Evolutionary conservation across 805 yeast species (phyloP).

Genomic region (Candida arabinofermentans): DNA sequence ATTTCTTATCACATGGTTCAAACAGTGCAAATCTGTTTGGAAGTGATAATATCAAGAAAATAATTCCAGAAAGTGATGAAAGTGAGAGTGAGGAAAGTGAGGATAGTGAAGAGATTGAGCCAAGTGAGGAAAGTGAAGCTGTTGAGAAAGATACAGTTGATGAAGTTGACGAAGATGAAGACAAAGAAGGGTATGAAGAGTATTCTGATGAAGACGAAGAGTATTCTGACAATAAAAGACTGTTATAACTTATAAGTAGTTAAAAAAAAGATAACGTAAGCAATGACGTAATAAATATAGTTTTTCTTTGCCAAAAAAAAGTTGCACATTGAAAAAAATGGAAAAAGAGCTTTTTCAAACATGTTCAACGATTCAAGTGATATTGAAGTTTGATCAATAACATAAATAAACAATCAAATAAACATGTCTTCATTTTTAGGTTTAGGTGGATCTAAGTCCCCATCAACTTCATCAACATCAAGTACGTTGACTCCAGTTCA

Average conservation of each 20-base stretch:
- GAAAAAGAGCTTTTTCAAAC: no score
- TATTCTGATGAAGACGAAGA: conserved; percentile 24
- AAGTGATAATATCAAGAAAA: conserved; percentile 19
- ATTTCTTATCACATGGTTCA: conserved; percentile 47
- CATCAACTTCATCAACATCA: not conserved
- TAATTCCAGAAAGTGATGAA: conserved; percentile 2
- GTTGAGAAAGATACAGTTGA: conserved; percentile 17
- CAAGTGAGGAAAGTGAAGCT: conserved; percentile 3
- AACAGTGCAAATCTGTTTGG: conserved; percentile 40
- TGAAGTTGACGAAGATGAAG: conserved; percentile 23
- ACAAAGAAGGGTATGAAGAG: conserved; percentile 27
- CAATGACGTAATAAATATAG: no score
- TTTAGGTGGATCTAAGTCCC: conserved; percentile 20
- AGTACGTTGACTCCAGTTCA: conserved; percentile 12
- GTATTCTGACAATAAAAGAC: not conserved
- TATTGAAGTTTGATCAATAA: not conserved
- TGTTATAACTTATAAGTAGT: conserved; percentile 9
- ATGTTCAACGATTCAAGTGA: no score
- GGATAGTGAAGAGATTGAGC: conserved; percentile 21
- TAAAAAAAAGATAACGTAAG: not conserved
- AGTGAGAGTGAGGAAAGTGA: conserved; percentile 14
- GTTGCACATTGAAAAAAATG: no score
- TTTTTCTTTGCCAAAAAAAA: no score
- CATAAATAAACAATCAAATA: not conserved
- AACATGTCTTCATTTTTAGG: conserved; percentile 31